Evolutionary conservation across 2,329 filamentous ascomycete genomes (phyloP).

Genomic region (Hymenoscyphus salicellus): DNA sequence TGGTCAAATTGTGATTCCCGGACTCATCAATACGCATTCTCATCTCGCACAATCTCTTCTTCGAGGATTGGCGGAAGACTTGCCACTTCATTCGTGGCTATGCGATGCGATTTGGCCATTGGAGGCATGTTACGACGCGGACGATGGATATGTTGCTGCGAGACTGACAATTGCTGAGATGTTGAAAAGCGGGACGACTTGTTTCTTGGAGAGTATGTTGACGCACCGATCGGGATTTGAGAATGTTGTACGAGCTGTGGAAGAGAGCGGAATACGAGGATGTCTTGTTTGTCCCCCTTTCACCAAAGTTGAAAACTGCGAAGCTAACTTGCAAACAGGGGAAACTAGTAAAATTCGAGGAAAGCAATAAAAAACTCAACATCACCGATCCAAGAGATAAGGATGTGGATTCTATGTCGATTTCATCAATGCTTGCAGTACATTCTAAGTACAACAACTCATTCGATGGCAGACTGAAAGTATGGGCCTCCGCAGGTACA

Average conservation of each 20-base stretch:
- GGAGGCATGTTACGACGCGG: conserved; percentile 43
- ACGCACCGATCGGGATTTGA: conserved; percentile 47
- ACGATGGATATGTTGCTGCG: conserved; percentile 49
- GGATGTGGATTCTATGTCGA: conserved; percentile 38
- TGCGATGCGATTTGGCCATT: conserved; percentile 51
- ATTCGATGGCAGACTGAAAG: conserved; percentile 42
- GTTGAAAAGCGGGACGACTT: conserved; percentile 49
- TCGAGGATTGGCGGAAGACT: conserved; percentile 47
- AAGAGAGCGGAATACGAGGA: conserved; percentile 44
- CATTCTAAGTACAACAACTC: conserved; percentile 40
- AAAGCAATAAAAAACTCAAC: conserved; percentile 36
- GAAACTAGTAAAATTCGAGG: conserved; percentile 41
- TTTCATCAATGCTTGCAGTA: conserved; percentile 35
- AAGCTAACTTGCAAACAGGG: conserved; percentile 23
- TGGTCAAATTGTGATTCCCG: conserved; percentile 47
- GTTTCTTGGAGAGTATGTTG: conserved; percentile 52
- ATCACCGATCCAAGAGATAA: conserved; percentile 40
- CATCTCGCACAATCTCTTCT: conserved; percentile 50
- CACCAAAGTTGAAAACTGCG: background rate
- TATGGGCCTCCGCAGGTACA: conserved; percentile 48
- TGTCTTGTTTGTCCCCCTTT: conserved; percentile 27
- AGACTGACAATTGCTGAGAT: conserved; percentile 50
- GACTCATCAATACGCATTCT: conserved; percentile 50
- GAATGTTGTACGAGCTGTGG: conserved; percentile 42
- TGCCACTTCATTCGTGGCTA: conserved; percentile 49